phyloP scores from a whole-genome alignment of 2,329 filamentous ascomycete species.

The Penicillium vulpinum region DNA sequence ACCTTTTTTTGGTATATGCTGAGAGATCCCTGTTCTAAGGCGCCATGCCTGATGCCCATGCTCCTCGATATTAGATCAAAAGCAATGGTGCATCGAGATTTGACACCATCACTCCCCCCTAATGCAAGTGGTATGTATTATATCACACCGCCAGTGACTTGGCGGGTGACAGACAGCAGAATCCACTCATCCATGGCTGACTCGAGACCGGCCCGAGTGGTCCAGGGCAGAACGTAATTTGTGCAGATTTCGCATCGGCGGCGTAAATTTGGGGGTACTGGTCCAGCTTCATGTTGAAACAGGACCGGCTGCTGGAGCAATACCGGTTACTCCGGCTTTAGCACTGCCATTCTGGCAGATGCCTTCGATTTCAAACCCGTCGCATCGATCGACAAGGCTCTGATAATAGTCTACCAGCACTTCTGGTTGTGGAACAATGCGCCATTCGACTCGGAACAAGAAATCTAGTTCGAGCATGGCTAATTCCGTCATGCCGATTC shows the following conservation, averaged over 20 bases:
- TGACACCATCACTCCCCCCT: not conserved
- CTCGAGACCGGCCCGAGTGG: slow-evolving; percentile 25
- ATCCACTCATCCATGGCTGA: slow-evolving; percentile 6
- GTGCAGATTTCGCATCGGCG: not conserved
- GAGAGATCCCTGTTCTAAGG: slow-evolving; percentile 15
- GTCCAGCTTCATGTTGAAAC: not conserved
- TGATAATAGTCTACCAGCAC: slow-evolving; percentile 91
- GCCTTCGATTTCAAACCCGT: slow-evolving; percentile 57
- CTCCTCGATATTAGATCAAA: slow-evolving; percentile 15
- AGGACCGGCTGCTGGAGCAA: slow-evolving; percentile 14
- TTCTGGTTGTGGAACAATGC: slow-evolving; percentile 93
- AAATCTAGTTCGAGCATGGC: slow-evolving; percentile 93
- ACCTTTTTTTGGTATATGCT: slow-evolving; percentile 18
- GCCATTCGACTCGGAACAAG: slow-evolving; percentile 88
- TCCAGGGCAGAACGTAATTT: slow-evolving; percentile 2
- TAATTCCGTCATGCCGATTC: slow-evolving; percentile 84
- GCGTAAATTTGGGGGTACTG: not conserved
- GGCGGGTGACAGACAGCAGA: not conserved
- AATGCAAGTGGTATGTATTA: slow-evolving; percentile 18
- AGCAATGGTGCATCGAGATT: not conserved
- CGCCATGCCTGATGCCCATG: slow-evolving; percentile 12
- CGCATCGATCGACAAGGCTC: slow-evolving; percentile 71
- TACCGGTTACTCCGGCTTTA: slow-evolving; percentile 10
- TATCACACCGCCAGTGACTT: slow-evolving; percentile 11
- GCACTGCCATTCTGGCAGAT: slow-evolving; percentile 9